phyloP scores from a whole-genome alignment of 2,329 filamentous ascomycete genomes.

The Fusarium sp. region DNA sequence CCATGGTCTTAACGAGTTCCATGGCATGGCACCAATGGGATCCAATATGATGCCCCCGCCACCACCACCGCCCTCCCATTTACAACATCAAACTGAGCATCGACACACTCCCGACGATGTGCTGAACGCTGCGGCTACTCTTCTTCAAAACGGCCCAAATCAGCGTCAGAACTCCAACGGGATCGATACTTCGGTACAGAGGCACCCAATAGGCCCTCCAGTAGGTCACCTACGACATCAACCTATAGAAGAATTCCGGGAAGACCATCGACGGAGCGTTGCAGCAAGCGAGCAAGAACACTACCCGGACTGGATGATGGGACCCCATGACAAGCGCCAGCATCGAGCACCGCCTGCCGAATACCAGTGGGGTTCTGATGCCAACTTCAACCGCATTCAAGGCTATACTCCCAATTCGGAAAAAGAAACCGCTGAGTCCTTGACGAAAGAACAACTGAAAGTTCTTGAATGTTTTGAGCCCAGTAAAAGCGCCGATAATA shows the following conservation, averaged over 20 bases:
- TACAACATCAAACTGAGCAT: conserved; percentile 47
- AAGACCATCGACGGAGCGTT: conserved; percentile 53
- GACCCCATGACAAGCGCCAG: conserved; percentile 44
- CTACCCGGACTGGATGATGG: conserved; percentile 58
- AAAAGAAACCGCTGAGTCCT: conserved; percentile 68
- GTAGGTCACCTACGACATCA: conserved; percentile 58
- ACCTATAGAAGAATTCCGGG: conserved; percentile 56
- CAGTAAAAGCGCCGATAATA: conserved; percentile 69
- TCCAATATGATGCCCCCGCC: conserved; percentile 54
- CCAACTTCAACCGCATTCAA: conserved; percentile 68
- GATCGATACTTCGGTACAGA: conserved; percentile 40
- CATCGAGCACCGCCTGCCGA: conserved; percentile 56
- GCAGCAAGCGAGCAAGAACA: conserved; percentile 50
- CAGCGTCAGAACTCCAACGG: conserved; percentile 42
- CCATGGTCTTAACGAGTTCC: conserved; percentile 37
- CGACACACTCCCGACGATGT: conserved; percentile 64
- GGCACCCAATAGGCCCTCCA: conserved; percentile 49
- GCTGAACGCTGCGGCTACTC: conserved; percentile 65
- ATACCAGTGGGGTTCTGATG: conserved; percentile 76
- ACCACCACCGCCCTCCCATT: conserved; percentile 42
- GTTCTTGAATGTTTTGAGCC: conserved; percentile 68
- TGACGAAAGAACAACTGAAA: conserved; percentile 66
- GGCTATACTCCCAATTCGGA: conserved; percentile 69
- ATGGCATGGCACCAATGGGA: conserved; percentile 38
- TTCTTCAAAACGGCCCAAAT: conserved; percentile 59